These are phyloP conservation scores for Polymyxa betae DNA, from an alignment of 208 protist species.

Conservation along the genomic window DNA sequence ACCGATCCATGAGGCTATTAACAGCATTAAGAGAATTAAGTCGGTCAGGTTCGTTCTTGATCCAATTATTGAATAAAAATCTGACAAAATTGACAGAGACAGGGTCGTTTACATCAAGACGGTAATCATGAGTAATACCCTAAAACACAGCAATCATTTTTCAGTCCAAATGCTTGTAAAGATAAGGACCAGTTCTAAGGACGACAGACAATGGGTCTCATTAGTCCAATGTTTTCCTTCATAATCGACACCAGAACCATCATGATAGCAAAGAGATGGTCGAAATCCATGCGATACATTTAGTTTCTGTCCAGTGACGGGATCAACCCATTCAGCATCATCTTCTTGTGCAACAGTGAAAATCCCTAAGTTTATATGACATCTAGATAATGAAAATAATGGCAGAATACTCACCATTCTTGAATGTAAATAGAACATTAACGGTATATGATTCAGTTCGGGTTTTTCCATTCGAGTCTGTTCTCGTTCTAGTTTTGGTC, in stretches of 20 bases:
- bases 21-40: neutral
- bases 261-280: neutral
- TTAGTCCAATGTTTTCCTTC: conserved; percentile 48
- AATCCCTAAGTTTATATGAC: neutral
- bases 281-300: conserved; percentile 10
- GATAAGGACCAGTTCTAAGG: neutral
- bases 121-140: conserved; percentile 40
- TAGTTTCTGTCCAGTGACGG: neutral
- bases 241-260: conserved; percentile 5
- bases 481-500: neutral
- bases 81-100: neutral
- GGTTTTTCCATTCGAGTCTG: neutral
- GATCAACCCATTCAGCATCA: conserved; percentile 9
- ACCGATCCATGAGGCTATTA: neutral
- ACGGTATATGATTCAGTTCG: neutral
- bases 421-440: conserved; percentile 34
- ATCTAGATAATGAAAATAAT: neutral
- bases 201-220: neutral
- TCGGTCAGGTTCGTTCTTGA: neutral
- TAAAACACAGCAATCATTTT: neutral
- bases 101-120: neutral
- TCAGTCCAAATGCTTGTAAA: neutral
- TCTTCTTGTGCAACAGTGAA: neutral
- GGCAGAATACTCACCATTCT: neutral
- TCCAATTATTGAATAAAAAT: conserved; percentile 30